Conservation (phyloP, 768 basidiomycete genomes). For the Pluteus cervinus region DNA sequence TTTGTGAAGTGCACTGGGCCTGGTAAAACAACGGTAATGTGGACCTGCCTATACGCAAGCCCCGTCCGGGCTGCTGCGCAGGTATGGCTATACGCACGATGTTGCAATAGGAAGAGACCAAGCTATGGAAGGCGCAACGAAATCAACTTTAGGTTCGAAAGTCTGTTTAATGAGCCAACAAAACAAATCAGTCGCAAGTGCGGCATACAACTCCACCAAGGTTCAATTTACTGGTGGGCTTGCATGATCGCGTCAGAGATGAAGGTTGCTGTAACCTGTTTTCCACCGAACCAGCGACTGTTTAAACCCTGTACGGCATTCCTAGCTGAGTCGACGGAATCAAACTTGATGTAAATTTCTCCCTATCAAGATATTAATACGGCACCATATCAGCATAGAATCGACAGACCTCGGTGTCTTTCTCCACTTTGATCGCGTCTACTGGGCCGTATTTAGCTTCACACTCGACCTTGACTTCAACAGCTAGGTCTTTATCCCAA, state of each 20-base stretch:
- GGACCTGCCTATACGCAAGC: constrained; percentile 36
- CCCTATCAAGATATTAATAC: constrained; percentile 49
- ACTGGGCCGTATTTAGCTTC: constrained; percentile 88
- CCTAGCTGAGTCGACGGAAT: constrained; percentile 69
- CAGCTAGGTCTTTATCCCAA: constrained; percentile 95
- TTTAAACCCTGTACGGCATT: constrained; percentile 87
- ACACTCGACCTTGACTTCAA: constrained; percentile 94
- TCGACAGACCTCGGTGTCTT: constrained; percentile 74
- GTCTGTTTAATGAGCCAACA: no score
- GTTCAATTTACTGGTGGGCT: constrained; percentile 62
- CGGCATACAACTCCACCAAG: no score
- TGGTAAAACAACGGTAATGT: constrained; percentile 18
- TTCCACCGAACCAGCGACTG: constrained; percentile 95
- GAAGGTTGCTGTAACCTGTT: constrained; percentile 79
- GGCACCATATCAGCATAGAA: constrained; percentile 5
- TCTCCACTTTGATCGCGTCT: constrained; percentile 86
- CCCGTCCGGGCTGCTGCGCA: no score
- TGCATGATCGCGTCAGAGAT: constrained; percentile 94
- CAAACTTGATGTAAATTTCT: constrained; percentile 96
- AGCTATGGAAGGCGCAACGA: no score
- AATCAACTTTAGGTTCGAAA: no score
- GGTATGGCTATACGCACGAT: no score
- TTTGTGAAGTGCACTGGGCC: constrained; percentile 21
- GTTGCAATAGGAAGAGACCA: no score
- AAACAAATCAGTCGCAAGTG: no score